A percentile compares a stretch with the other conserved stretches of the same genome.
These are phyloP conservation scores for Entomortierella parvispora DNA, from an alignment of 192 early-diverging fungal species.

Conservation along the genomic window DNA sequence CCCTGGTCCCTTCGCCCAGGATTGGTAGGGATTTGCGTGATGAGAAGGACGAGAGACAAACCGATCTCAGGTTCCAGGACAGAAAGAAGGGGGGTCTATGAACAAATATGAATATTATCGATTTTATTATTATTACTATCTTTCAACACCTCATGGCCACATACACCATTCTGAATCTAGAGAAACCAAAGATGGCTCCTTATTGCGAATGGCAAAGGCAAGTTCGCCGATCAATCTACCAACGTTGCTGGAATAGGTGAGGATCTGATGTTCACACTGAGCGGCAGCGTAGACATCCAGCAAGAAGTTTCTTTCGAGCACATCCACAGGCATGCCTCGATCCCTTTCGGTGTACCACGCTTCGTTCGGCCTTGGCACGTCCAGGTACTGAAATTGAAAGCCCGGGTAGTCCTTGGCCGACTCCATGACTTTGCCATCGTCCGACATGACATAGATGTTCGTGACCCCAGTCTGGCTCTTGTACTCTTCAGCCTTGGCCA, in stretches of 20 bases:
- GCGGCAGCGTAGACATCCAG: constrained; percentile 15
- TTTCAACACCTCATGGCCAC: constrained; percentile 3
- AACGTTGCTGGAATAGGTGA: constrained; percentile 37
- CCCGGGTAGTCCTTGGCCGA: constrained; percentile 9
- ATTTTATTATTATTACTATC: too few relatives aligned
- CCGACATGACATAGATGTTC: constrained; percentile 31
- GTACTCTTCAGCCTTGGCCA: constrained; percentile 7
- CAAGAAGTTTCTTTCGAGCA: constrained; percentile 13
- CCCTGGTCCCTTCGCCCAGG: too few relatives aligned
- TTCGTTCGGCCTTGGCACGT: constrained; percentile 22
- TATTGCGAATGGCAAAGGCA: constrained; percentile 7
- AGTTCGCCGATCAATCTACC: constrained; percentile 25
- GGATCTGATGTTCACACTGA: constrained; percentile 21
- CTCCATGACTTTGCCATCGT: constrained; percentile 20
- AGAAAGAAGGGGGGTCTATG: too few relatives aligned
- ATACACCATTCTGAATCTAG: constrained; percentile 15
- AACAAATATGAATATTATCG: too few relatives aligned
- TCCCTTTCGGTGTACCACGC: constrained; percentile 9
- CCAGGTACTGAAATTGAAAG: constrained; percentile 15
- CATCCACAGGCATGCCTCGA: constrained; percentile 8
- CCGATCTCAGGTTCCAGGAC: too few relatives aligned
- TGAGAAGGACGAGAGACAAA: too few relatives aligned
- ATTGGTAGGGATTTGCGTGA: too few relatives aligned
- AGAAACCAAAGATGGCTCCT: constrained; percentile 17
- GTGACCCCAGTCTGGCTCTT: constrained; percentile 11